Evolutionary conservation across 495 filamentous ascomycete genomes (phyloP).

Genomic region (Sordaria brevicollis): DNA sequence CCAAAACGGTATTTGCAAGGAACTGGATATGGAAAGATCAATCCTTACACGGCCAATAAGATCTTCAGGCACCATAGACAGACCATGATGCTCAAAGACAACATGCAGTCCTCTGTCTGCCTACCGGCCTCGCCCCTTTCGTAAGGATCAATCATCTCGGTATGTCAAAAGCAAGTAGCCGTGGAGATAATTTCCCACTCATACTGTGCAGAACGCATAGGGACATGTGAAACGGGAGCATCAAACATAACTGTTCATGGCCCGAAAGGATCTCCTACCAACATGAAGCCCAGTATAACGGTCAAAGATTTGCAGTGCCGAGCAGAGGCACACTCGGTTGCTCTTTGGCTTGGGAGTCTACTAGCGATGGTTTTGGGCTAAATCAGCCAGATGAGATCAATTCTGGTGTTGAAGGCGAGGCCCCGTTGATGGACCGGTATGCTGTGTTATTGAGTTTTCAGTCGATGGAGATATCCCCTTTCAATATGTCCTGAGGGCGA

Average conservation of each 20-base stretch:
- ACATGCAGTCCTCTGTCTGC: not conserved
- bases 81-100: not conserved
- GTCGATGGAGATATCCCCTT: not conserved
- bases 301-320: not conserved
- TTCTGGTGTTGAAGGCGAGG: not conserved
- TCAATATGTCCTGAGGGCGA: not conserved
- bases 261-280: not conserved
- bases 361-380: not conserved
- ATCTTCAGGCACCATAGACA: not conserved
- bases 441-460: not conserved
- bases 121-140: not conserved
- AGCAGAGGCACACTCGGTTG: not conserved
- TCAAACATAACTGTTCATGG: not conserved
- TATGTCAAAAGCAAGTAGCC: not conserved
- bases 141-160: not conserved
- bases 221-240: not conserved
- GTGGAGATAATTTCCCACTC: not conserved
- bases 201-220: not conserved
- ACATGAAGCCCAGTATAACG: not conserved
- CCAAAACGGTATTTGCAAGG: not conserved
- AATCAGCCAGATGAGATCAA: not conserved
- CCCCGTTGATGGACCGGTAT: not conserved
- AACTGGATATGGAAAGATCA: not conserved
- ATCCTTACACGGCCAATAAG: not conserved
- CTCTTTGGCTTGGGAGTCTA: not conserved